Base-by-base conservation (phyloP, 176 grass and related monocot genomes). In the Poa pratensis region DNA sequence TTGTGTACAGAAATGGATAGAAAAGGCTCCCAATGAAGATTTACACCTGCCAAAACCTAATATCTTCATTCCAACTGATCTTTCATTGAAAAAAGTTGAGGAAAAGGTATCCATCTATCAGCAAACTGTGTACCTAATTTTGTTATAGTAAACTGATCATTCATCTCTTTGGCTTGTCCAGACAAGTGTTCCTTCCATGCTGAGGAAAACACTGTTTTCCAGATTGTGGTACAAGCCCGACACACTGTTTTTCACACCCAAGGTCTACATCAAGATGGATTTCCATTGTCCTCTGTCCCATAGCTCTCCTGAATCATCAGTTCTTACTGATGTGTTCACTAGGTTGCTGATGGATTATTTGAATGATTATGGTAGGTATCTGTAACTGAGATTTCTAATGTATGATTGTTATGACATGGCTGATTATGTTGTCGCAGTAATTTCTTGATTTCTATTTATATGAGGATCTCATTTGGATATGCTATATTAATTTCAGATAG, bases 181-280 rank as follows among this genome's bases (percentile, higher is more conserved):
- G 96, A 82, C 35, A 81, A 92, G 18, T 53, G 87, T 90, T 81
- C 96, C 96, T 74, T 43, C 5, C 51, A 90, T 98, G 73, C 60
- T 94, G 87, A 98, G 96, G 69, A 94, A 92, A 85, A 92, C 96
- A 85, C 15, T 12, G 54, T 94, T 92, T 87, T 94, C 93, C 7
- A 98, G 93, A 88, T 85, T 95, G 83, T 98, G 96, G 96, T 95
- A 94, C 86, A 95, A 98, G 82, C 86, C 93, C 0, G 93, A 98
- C 82, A 89, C 91, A 30, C 89, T 87, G 87, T 98, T 98, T 76
- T 94, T 79, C 89, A 92, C 85, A 49, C 96, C 96, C 37, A 98
- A 94, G 86, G 96, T 84, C 86, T 92, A 77, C 53, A 80, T 95
- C 58, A 93, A 80, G 60, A 90, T 98, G 81, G 93, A 93, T 83